These are phyloP conservation scores for Parastagonospora nodorum DNA, from an alignment of 2,329 filamentous ascomycete species.

Conservation along the genomic window DNA sequence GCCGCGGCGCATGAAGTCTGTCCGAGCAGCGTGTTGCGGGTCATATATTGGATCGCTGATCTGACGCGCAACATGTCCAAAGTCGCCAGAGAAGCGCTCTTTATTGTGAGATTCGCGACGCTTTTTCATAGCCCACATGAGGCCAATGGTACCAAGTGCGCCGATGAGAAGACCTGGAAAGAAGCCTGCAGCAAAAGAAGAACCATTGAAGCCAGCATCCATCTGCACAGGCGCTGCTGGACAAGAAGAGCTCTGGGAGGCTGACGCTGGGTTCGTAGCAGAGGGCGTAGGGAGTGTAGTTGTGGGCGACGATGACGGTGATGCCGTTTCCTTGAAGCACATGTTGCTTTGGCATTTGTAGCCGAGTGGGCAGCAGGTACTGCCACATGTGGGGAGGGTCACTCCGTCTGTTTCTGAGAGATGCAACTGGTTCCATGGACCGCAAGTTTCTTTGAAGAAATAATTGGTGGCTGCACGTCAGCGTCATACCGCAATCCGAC, in stretches of 20 bases:
- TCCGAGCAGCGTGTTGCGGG: conserved; percentile 39
- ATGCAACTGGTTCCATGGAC: conserved; percentile 63
- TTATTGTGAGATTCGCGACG: conserved; percentile 36
- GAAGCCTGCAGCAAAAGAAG: conserved; percentile 46
- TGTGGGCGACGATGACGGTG: conserved; percentile 26
- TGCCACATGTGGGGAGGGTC: conserved; percentile 62
- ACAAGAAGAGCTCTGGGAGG: conserved; percentile 36
- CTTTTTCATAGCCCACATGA: conserved; percentile 43
- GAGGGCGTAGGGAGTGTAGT: conserved; percentile 28
- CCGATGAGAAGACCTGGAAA: conserved; percentile 46
- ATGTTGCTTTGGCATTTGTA: conserved; percentile 63
- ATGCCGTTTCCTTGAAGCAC: conserved; percentile 56
- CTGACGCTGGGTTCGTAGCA: conserved; percentile 34
- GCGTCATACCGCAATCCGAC: conserved; percentile 57
- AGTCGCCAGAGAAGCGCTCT: conserved; percentile 45
- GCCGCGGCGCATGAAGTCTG: conserved; percentile 44
- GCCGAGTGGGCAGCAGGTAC: conserved; percentile 72
- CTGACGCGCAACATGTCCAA: conserved; percentile 43
- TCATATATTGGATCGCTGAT: conserved; percentile 49
- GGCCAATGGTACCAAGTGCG: conserved; percentile 34
- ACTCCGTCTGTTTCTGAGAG: conserved; percentile 64
- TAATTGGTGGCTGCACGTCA: background rate
- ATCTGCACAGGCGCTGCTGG: conserved; percentile 20
- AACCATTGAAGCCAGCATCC: conserved; percentile 34
- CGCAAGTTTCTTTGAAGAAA: background rate